These are phyloP conservation scores for Leucoagaricus sp. DNA, from an alignment of 1,284 basidiomycete genomes.

Conservation along the genomic window DNA sequence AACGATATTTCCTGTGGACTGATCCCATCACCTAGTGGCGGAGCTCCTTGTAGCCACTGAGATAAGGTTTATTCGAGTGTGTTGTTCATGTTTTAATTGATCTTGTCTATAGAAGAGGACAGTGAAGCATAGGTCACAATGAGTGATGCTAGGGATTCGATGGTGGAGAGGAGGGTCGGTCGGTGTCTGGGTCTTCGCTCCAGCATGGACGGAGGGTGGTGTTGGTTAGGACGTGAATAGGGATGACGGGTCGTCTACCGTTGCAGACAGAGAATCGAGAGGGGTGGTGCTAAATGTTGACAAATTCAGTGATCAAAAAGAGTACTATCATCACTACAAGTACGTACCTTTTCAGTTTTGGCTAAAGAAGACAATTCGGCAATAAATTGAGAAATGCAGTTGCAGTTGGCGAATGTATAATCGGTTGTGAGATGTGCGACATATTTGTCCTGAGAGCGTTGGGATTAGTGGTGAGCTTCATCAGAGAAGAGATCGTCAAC, in stretches of 20 bases:
- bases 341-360: constrained; percentile 4
- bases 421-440: constrained; percentile 7
- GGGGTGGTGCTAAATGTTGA: constrained; percentile 14
- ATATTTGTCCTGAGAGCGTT: constrained; percentile 11
- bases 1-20: too few relatives aligned
- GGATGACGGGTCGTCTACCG: neutral
- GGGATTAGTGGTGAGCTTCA: too few relatives aligned
- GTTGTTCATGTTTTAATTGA: too few relatives aligned
- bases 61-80: too few relatives aligned
- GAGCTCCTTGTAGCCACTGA: too few relatives aligned
- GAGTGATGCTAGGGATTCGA: constrained; percentile 11
- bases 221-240: neutral
- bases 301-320: neutral
- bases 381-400: constrained; percentile 9
- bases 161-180: constrained; percentile 8
- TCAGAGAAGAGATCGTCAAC: too few relatives aligned
- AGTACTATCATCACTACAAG: too few relatives aligned
- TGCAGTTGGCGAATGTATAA: constrained; percentile 6
- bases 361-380: neutral
- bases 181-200: constrained; percentile 10
- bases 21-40: too few relatives aligned
- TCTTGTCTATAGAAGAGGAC: too few relatives aligned
- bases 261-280: neutral
- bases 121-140: constrained; percentile 8
- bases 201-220: constrained; percentile 8